phyloP scores from a whole-genome alignment of 2,329 filamentous ascomycete species.

The Colletotrichum destructivum region DNA sequence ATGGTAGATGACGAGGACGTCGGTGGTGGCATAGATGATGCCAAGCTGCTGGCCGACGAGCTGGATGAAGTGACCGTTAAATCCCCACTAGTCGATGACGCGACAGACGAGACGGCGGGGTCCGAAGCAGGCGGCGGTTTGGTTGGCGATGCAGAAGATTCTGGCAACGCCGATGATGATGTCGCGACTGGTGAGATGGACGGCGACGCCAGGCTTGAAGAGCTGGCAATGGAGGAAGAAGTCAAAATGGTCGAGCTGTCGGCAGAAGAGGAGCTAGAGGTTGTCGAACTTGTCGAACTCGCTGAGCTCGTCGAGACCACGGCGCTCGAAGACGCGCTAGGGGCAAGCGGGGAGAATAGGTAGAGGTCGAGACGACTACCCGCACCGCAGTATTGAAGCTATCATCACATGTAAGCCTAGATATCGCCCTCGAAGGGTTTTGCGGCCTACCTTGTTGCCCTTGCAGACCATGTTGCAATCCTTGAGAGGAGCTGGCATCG shows the following conservation, averaged over 20 bases:
- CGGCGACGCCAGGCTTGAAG: background rate
- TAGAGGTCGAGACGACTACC: conserved; percentile 40
- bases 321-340: conserved; percentile 9
- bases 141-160: background rate
- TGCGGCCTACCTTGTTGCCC: conserved; percentile 38
- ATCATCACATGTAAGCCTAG: conserved; percentile 7
- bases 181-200: too few species aligned
- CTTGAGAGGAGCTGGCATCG: conserved; percentile 33
- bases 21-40: background rate
- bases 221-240: background rate
- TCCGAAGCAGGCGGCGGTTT: background rate
- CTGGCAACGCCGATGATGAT: too few species aligned
- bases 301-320: background rate
- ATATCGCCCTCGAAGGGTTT: background rate
- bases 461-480: conserved; percentile 46
- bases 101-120: background rate
- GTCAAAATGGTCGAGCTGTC: background rate
- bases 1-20: conserved; percentile 23
- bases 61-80: conserved; percentile 4
- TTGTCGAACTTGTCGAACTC: too few species aligned
- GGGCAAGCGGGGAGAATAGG: conserved; percentile 1
- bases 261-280: too few species aligned
- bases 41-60: conserved; percentile 4
- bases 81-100: background rate
- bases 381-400: conserved; percentile 42